These are phyloP conservation scores for Lipomyces orientalis DNA, from an alignment of 805 yeast genomes.

Conservation along the genomic window DNA sequence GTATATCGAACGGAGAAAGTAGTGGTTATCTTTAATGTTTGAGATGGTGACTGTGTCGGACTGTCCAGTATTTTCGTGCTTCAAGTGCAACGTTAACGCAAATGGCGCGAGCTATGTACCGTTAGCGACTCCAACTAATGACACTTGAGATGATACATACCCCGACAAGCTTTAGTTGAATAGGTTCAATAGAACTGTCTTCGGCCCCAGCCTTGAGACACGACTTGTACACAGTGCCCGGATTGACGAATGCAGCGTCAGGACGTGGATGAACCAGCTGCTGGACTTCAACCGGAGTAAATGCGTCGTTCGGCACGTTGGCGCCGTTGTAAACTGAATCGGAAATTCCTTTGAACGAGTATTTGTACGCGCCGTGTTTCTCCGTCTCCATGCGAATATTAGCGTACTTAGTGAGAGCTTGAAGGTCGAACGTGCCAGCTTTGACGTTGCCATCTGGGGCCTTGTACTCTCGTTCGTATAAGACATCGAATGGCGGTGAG, in stretches of 20 bases:
- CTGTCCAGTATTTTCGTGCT: conserved; percentile 64
- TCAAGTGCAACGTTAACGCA: conserved; percentile 55
- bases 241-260: conserved; percentile 54
- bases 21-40: conserved; percentile 49
- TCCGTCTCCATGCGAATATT: conserved; percentile 52
- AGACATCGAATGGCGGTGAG: conserved; percentile 28
- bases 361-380: conserved; percentile 65
- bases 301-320: conserved; percentile 46
- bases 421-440: conserved; percentile 44
- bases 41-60: conserved; percentile 54
- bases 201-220: conserved; percentile 51
- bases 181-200: conserved; percentile 53
- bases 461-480: conserved; percentile 26
- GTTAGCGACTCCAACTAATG: neutral
- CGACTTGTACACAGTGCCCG: conserved; percentile 57
- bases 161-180: conserved; percentile 60
- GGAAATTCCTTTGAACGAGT: conserved; percentile 63
- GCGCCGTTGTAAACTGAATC: conserved; percentile 65
- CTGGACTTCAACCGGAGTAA: conserved; percentile 48
- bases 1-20: conserved; percentile 54
- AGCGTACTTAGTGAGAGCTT: conserved; percentile 60
- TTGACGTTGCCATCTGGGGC: neutral
- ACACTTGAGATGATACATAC: conserved; percentile 56
- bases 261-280: conserved; percentile 72
- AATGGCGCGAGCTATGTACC: conserved; percentile 28